A percentile compares a stretch with the other conserved stretches of the same genome.
These are phyloP conservation scores for Hypericum perforatum DNA, from an alignment of 345 rosid genomes.

Conservation along the genomic window DNA sequence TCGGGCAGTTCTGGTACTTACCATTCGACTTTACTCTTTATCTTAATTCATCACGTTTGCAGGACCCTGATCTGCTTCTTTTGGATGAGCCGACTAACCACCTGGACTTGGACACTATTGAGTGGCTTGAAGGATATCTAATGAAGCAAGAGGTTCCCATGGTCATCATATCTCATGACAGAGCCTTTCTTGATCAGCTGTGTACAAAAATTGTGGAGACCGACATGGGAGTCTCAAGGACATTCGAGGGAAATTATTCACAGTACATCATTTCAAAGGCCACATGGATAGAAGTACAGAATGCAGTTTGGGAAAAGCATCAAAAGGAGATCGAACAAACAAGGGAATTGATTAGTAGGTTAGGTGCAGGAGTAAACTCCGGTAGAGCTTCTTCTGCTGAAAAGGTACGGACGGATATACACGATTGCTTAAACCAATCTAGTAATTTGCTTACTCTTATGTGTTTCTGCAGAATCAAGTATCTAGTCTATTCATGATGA, in stretches of 20 bases:
- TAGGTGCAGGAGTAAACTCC: constrained; percentile 78
- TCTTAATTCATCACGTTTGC: constrained; percentile 9
- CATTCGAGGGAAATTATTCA: constrained; percentile 82
- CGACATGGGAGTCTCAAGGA: constrained; percentile 85
- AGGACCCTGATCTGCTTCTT: constrained; percentile 91
- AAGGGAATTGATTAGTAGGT: constrained; percentile 58
- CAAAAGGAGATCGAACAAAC: constrained; percentile 82
- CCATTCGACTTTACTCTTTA: too few species aligned
- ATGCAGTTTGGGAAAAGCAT: constrained; percentile 86
- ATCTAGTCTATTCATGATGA: too few species aligned
- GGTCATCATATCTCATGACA: constrained; percentile 93
- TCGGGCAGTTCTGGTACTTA: too few species aligned
- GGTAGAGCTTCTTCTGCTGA: constrained; percentile 97
- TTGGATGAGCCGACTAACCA: constrained; percentile 96
- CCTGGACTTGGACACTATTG: constrained; percentile 91
- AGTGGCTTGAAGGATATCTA: constrained; percentile 95
- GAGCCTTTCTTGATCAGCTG: constrained; percentile 92
- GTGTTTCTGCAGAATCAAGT: too few species aligned
- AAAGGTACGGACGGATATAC: constrained; percentile 41
- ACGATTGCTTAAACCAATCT: neutral
- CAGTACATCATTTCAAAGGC: constrained; percentile 66
- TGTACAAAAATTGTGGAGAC: constrained; percentile 96
- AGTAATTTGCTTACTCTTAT: too few species aligned
- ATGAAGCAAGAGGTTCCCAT: constrained; percentile 90
- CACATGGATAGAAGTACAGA: constrained; percentile 63